Evolutionary conservation across 2,329 filamentous ascomycete species (phyloP), one percentile per base, ranked within the genome.

Genomic region (Monilinia fructicola): DNA sequence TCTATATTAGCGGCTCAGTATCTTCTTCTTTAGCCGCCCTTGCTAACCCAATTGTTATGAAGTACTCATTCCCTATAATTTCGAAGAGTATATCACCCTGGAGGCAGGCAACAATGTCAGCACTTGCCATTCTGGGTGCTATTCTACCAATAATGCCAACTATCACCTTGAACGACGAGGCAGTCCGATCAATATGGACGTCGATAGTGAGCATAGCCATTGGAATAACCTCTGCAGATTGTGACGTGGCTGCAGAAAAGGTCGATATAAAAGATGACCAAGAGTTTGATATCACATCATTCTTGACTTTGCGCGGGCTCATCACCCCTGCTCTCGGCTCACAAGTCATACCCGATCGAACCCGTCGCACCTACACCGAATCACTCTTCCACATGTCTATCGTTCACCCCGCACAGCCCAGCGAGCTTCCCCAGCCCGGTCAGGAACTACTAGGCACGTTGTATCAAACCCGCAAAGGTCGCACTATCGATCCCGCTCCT

Each of bases 311-410:
- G 0, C 85, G 88, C 50, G 81, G 85, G 12, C 82, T 97, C 44
- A 87, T 96, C 52, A 89, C 92, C 5, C 89, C 92, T 0, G 80
- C 85, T 2, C 83, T 98, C 0, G 90, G 93, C 2, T 84, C 87
- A 0, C 76, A 84, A 7, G 78, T 81, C 2, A 84, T 97, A 9
- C 82, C 87, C 0, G 88, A 93, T 70, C 81, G 81, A 69, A 86
- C 89, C 3, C 86, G 92, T 52, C 84, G 84, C 64, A 79, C 84
- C 1, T 97, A 93, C 73, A 86, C 90, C 0, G 85, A 89, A 70
- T 89, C 87, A 31, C 83, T 99, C 1, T 96, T 98, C 79, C 83
- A 84, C 55, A 91, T 87, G 40, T 97, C 93, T 1, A 86, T 97
- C 67, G 87, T 97, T 61, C 92, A 97, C 76, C 78, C 83, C 0